Conservation (phyloP, 2,329 filamentous ascomycete genomes). For the Microcyclosporella mali region DNA sequence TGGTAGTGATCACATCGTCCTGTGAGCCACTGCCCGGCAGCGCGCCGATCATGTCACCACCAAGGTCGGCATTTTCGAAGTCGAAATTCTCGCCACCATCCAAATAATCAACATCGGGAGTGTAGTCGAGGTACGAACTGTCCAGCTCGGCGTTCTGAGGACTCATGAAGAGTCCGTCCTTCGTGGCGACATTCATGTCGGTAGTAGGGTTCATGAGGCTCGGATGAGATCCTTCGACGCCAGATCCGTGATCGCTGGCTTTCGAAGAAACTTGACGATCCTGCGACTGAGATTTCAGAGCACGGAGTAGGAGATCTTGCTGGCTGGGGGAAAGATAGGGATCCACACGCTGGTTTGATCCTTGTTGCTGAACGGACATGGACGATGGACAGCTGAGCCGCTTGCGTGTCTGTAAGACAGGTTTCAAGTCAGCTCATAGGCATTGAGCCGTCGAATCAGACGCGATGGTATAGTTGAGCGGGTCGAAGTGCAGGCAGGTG, state of each 20-base stretch:
- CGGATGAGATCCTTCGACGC: constrained; percentile 11
- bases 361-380: constrained; percentile 15
- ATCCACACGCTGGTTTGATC: constrained; percentile 25
- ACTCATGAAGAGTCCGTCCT: constrained; percentile 24
- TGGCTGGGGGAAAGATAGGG: constrained; percentile 40
- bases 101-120: constrained; percentile 77
- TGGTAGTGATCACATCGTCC: constrained; percentile 18
- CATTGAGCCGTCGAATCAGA: too few relatives aligned
- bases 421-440: too few relatives aligned
- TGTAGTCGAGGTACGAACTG: constrained; percentile 37
- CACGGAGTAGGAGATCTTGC: constrained; percentile 44
- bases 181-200: constrained; percentile 21
- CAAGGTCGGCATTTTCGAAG: constrained; percentile 56
- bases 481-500: too few relatives aligned
- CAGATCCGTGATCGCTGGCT: too few relatives aligned
- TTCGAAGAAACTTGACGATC: constrained; percentile 14
- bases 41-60: constrained; percentile 66
- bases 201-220: constrained; percentile 8
- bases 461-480: too few relatives aligned
- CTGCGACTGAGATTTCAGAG: constrained; percentile 38
- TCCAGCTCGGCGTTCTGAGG: constrained; percentile 24
- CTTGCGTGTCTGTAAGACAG: too few relatives aligned
- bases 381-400: background rate
- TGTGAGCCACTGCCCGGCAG: constrained; percentile 50
- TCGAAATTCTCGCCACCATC: constrained; percentile 70